These are phyloP conservation scores for Colletotrichum horii DNA, from an alignment of 2,329 filamentous ascomycete species.

Conservation along the genomic window DNA sequence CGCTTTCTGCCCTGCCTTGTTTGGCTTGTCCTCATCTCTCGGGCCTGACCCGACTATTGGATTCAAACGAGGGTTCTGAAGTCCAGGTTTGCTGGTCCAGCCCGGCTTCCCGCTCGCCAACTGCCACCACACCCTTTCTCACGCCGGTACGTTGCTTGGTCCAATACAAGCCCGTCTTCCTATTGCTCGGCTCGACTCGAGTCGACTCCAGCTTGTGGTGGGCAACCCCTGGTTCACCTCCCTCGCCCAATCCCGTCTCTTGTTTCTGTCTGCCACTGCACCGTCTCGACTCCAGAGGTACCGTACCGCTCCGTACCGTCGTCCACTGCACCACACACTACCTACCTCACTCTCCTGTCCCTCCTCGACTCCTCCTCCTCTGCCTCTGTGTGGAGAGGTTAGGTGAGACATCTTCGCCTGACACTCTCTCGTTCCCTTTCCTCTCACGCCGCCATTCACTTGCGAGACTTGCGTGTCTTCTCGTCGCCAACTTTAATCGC, in stretches of 20 bases:
- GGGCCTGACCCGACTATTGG: not conserved
- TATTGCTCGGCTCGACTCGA: not conserved
- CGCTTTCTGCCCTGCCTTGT: not conserved
- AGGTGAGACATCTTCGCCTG: conserved; percentile 21
- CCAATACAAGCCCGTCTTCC: conserved; percentile 10
- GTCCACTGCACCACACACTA: not conserved
- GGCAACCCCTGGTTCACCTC: conserved; percentile 11
- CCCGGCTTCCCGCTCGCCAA: not conserved
- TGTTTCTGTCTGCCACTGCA: conserved; percentile 6
- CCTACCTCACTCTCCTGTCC: conserved; percentile 7
- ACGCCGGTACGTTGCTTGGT: not conserved
- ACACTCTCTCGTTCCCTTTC: conserved; percentile 8
- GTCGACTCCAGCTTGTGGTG: conserved; percentile 17
- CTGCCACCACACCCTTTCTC: not conserved
- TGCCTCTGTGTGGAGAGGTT: conserved; percentile 13
- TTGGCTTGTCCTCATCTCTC: not conserved
- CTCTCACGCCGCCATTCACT: not conserved
- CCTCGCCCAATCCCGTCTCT: conserved; percentile 20
- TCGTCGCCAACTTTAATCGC: conserved; percentile 4
- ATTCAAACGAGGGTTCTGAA: not conserved
- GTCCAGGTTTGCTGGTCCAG: not conserved
- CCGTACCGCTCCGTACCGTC: conserved; percentile 1
- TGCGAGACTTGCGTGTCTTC: not conserved
- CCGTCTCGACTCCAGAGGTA: not conserved
- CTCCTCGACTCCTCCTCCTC: conserved; percentile 4